Evolutionary conservation across 2,329 filamentous ascomycete genomes (phyloP), one percentile per base, ranked within the genome.

Genomic region (Fusarium stilboides): DNA sequence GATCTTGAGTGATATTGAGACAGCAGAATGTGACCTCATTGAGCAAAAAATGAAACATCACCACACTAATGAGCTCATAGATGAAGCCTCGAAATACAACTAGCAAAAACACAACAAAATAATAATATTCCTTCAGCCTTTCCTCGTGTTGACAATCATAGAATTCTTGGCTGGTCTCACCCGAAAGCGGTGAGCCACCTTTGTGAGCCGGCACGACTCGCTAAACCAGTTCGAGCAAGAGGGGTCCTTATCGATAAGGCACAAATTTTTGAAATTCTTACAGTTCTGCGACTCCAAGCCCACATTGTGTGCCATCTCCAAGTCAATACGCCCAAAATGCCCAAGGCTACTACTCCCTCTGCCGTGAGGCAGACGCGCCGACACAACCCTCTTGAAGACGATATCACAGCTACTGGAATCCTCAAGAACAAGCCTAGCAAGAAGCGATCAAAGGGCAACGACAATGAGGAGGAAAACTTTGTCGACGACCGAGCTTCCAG

Each of bases 341-440:
- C 94, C 37, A 97, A 97, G 84, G 89, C 91, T 49, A 88, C 85
- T 28, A 87, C 87, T 59, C 85, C 88, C 19, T 86, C 84, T 71
- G 85, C 84, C 60, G 82, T 79, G 71, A 88, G 86, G 77, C 85
- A 85, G 72, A 85, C 85, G 64, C 89, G 91, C 76, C 90, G 93
- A 70, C 95, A 98, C 82, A 97, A 97, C 73, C 94, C 95, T 40
- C 91, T 99, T 63, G 92, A 95, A 74, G 92, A 97, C 77, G 96
- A 98, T 75, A 86, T 98, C 77, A 81, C 91, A 73, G 85, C 93
- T 71, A 87, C 90, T 60, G 86, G 91, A 64, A 84, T 90, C 70
- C 79, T 95, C 75, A 89, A 94, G 82, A 89, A 89, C 78, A 90
- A 94, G 85, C 85, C 89, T 31, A 90, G 90, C 72, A 93, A 93